Base-by-base conservation (phyloP, 345 rosid species). In the Populus euphratica region DNA sequence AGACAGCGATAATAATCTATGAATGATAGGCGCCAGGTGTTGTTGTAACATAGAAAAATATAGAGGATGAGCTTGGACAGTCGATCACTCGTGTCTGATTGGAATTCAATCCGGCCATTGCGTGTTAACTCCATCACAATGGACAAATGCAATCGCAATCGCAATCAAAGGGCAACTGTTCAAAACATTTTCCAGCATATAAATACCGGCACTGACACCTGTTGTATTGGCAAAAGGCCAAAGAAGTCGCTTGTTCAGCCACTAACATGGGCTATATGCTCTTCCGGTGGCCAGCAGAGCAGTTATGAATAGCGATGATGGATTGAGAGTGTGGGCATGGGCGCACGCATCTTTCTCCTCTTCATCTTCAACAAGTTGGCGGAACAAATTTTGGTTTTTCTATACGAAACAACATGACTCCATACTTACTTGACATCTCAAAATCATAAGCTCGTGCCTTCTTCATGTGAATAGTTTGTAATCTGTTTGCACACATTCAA, bases 1-100 rank as follows among this genome's bases (percentile, higher is more conserved):
- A 76, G 69, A 43, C 72, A 65, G 73, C 77, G 68, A 59, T 1
- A 7, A 20, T 50, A 79, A 73, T 78, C 76, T 23, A 75, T 52
- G 80, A 73, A 38, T 33, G 70, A 21, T n/a, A 52, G 64, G 64
- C 64, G 29, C 76, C 80, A 69, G n/a, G 66, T 50, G 66, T 61
- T 78, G 27, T 63, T 27, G 11, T 5, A 16, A 59, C 72, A n/a
- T 16, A 4, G 3, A 31, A 39, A 52, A 12, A 62, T 59, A 44
- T 27, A 52, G 21, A 41, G 1, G 39, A 67, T 47, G 35, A 11
- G 5, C 16, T 5, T 17, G 10, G 16, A 36, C 16, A 67, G 25
- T 2, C 27, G 25, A n/a, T 21, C 62, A n/a, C 12, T 12, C 13
- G 8, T n/a, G 27, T 9, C 21, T 54, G 62, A 7, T 56, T 56